Base-by-base conservation (phyloP, 2,329 filamentous ascomycete genomes). In the Fusarium sp. region DNA sequence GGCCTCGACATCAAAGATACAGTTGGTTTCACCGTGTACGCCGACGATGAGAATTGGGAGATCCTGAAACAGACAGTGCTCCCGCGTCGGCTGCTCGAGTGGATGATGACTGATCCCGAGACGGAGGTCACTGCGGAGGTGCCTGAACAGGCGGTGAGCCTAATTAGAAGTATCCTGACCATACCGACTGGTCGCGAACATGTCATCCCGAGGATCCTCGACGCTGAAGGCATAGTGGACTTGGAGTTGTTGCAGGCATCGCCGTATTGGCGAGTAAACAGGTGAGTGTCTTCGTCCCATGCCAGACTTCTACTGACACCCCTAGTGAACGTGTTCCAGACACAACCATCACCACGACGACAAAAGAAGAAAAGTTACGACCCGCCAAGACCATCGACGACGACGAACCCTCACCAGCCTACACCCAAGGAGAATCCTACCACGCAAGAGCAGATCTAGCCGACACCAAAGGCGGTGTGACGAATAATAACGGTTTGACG, bases 91-190 rank as follows among this genome's bases (percentile, higher is more conserved):
- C 48, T 74, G n/a, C 20, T 74, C 26, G 71, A 72, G 42, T 74
- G 71, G 71, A 58, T 74, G 18, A 74, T 74, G 71, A 68, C 66
- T 2, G 54, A 72, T 9, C 71, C 71, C 7, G 59, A 59, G 11
- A 57, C 69, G 10, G 49, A 55, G 4, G 6, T 46, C 4, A 39
- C n/a, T 5, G 57, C 50, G 15, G 20, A 41, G 8, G 61, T 71
- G 4, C 24, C 62, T 5, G 71, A 74, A 50, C 50, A 63, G 13
- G 69, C 71, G 1, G 57, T 72, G 3, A 67, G 71, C 38, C 43
- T 74, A 1, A 33, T 64, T 5, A 57, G 63, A 44, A 74, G 69
- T 12, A 41, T 69, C 37, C 21, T 69, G 8, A 69, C 69, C 8
- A 53, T 69, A 37, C 24, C 66, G 3, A 46, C 35, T 24, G 66